Percentiles rank a stretch among this genome's conserved stretches.
These are phyloP conservation scores for Lactarius akahatsu DNA, from an alignment of 768 basidiomycete species.

Conservation along the genomic window DNA sequence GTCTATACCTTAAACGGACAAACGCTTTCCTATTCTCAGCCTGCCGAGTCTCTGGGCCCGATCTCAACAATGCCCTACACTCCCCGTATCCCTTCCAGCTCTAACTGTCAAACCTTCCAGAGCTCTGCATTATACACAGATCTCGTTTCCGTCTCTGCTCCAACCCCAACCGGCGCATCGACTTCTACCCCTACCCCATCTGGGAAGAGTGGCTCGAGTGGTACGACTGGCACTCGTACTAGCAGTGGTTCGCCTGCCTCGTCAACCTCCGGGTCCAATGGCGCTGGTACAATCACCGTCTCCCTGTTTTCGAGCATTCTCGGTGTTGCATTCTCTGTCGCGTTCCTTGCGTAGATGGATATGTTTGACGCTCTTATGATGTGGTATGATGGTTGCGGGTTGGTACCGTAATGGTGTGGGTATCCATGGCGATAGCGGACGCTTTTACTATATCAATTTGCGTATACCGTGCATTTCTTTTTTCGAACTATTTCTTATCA, in stretches of 20 bases:
- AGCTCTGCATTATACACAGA: constrained; percentile 40
- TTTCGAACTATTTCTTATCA: neutral
- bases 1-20: constrained; percentile 44
- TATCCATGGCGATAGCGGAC: constrained; percentile 5
- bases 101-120: constrained; percentile 43
- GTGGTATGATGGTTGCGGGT: neutral
- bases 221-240: neutral
- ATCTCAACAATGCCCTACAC: constrained; percentile 47
- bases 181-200: neutral
- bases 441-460: constrained; percentile 2
- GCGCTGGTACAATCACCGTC: constrained; percentile 19
- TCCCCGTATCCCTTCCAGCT: constrained; percentile 41
- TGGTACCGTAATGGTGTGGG: neutral
- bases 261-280: constrained; percentile 15
- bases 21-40: constrained; percentile 47
- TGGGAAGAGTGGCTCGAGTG: neutral
- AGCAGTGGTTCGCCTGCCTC: neutral
- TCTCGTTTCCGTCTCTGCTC: neutral
- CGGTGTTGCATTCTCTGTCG: constrained; percentile 24
- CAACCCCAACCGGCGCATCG: constrained; percentile 3
- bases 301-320: constrained; percentile 20
- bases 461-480: constrained; percentile 12
- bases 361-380: neutral
- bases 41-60: constrained; percentile 47
- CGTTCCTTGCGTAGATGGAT: constrained; percentile 18